Evolutionary conservation across 2,329 filamentous ascomycete species (phyloP).

Genomic region (Rutstroemia sp.): DNA sequence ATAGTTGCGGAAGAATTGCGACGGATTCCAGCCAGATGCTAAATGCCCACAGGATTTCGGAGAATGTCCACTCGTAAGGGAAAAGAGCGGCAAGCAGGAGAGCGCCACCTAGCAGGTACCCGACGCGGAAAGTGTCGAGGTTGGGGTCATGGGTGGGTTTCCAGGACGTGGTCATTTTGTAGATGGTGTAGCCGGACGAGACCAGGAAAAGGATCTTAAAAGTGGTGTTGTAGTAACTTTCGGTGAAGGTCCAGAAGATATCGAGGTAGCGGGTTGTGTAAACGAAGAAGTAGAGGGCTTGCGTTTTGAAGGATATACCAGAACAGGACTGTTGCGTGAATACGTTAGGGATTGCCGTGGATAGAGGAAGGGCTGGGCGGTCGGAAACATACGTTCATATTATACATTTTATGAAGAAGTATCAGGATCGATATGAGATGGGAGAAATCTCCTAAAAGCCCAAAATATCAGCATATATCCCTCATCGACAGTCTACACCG

Average conservation of each 20-base stretch:
- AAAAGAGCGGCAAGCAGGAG: conserved; percentile 73
- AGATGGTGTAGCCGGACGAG: conserved; percentile 88
- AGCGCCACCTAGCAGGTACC: conserved; percentile 82
- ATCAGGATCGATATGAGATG: conserved; percentile 93
- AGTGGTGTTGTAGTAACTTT: conserved; percentile 72
- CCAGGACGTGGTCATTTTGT: conserved; percentile 96
- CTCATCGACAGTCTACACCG: neutral
- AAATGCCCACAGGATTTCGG: conserved; percentile 94
- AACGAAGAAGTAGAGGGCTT: conserved; percentile 88
- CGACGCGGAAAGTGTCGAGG: conserved; percentile 93
- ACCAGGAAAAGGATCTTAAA: conserved; percentile 96
- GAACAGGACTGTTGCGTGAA: conserved; percentile 47
- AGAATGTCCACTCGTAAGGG: conserved; percentile 73
- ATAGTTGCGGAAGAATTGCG: conserved; percentile 92
- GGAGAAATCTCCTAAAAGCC: conserved; percentile 73
- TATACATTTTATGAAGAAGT: conserved; percentile 91
- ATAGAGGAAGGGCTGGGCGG: neutral
- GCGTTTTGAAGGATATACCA: conserved; percentile 97
- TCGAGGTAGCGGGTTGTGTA: conserved; percentile 94
- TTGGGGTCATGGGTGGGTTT: conserved; percentile 97
- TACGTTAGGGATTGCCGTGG: conserved; percentile 8
- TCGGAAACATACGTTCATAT: conserved; percentile 63
- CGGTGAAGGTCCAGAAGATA: conserved; percentile 74
- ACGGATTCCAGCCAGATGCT: conserved; percentile 97
- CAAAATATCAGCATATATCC: conserved; percentile 6